These are phyloP conservation scores for Tylopilus orsonianus DNA, from an alignment of 1,284 basidiomycete species.

Conservation along the genomic window DNA sequence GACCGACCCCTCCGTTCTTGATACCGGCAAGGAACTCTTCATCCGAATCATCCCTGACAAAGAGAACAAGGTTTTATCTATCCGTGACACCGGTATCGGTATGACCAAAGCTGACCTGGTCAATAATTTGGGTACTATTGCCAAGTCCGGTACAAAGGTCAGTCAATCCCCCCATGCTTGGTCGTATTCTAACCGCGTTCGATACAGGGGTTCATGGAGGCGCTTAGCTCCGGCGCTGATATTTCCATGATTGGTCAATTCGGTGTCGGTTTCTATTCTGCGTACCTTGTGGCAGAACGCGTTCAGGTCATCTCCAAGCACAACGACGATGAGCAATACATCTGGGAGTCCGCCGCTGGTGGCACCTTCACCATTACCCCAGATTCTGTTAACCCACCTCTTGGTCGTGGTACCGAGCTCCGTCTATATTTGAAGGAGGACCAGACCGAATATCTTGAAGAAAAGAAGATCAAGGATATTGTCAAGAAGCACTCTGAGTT, in stretches of 20 bases:
- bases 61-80: conserved; percentile 89
- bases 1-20: conserved; percentile 87
- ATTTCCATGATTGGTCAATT: conserved; percentile 95
- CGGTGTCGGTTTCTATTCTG: conserved; percentile 99
- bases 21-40: conserved; percentile 85
- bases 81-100: conserved; percentile 97
- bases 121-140: conserved; percentile 99
- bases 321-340: conserved; percentile 99
- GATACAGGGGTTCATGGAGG: conserved; percentile 92
- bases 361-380: conserved; percentile 99
- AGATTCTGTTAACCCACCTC: conserved; percentile 85
- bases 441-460: conserved; percentile 98
- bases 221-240: conserved; percentile 94
- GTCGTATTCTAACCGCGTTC: conserved; percentile 13
- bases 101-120: conserved; percentile 99
- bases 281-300: conserved; percentile 97
- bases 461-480: conserved; percentile 99
- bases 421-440: conserved; percentile 98
- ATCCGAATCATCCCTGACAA: conserved; percentile 94
- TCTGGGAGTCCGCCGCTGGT: conserved; percentile 99
- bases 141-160: conserved; percentile 94
- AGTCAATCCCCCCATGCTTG: conserved; percentile 13
- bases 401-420: conserved; percentile 95
- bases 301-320: conserved; percentile 99
- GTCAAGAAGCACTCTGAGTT: conserved; percentile 99